Evolutionary conservation across 1,284 basidiomycete species (phyloP).

Genomic region (Rhodotorula sp.): DNA sequence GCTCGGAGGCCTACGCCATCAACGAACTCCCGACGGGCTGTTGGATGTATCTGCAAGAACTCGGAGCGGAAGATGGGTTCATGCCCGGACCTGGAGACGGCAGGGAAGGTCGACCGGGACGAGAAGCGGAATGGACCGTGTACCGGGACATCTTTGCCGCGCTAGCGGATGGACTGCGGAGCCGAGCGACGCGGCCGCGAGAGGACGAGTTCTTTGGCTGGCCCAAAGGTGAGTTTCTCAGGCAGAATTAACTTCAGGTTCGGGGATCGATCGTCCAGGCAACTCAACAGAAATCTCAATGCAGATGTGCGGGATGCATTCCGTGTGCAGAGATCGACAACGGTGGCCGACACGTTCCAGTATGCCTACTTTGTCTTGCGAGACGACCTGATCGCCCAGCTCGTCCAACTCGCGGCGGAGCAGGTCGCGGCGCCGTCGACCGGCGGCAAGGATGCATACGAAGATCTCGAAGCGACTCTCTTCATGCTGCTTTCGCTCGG

Average conservation of each 20-base stretch:
- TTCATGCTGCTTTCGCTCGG: constrained; percentile 42
- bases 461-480: constrained; percentile 44
- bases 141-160: constrained; percentile 42
- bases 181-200: constrained; percentile 37
- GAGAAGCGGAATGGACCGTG: constrained; percentile 39
- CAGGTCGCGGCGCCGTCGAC: constrained; percentile 21
- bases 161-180: constrained; percentile 34
- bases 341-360: constrained; percentile 41
- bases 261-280: too few relatives aligned
- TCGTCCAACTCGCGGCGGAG: constrained; percentile 36
- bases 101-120: constrained; percentile 29
- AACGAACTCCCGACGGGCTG: constrained; percentile 37
- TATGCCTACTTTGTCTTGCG: constrained; percentile 44
- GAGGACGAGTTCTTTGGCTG: constrained; percentile 25
- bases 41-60: constrained; percentile 45
- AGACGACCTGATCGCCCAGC: constrained; percentile 37
- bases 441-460: neutral
- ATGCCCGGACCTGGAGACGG: constrained; percentile 32
- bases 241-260: neutral
- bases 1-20: constrained; percentile 40
- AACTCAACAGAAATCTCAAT: fast-evolving
- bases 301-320: constrained; percentile 42
- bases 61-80: constrained; percentile 43
- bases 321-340: constrained; percentile 35
- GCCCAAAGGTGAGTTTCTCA: constrained; percentile 39